phyloP scores from a whole-genome alignment of 345 rosid species.

The Lepidium didymum region DNA sequence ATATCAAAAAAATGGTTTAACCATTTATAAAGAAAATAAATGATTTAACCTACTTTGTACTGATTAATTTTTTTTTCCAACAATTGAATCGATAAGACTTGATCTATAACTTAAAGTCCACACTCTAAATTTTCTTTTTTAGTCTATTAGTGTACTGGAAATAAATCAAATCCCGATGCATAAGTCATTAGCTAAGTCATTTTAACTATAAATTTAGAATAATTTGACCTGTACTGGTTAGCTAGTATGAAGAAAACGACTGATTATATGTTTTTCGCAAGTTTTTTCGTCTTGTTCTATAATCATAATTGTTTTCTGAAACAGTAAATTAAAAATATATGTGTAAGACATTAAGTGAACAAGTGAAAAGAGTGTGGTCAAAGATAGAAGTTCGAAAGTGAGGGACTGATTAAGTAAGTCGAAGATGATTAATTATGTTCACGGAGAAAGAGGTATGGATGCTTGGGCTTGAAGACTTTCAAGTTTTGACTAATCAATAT shows the following conservation, averaged over 20 bases:
- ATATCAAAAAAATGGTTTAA: too few relatives aligned
- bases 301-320: not conserved
- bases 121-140: too few relatives aligned
- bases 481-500: constrained; percentile 16
- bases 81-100: too few relatives aligned
- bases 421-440: constrained; percentile 15
- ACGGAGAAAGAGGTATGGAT: constrained; percentile 27
- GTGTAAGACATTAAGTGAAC: not conserved
- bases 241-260: not conserved
- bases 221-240: not conserved
- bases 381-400: constrained; percentile 4
- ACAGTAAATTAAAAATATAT: not conserved
- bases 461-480: constrained; percentile 30
- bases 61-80: too few relatives aligned
- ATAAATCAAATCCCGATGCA: too few relatives aligned
- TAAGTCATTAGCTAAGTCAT: too few relatives aligned
- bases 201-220: too few relatives aligned
- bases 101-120: too few relatives aligned
- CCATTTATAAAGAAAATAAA: too few relatives aligned
- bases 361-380: constrained; percentile 1
- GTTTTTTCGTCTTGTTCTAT: not conserved
- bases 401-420: constrained; percentile 13
- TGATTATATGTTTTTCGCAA: not conserved
- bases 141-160: too few relatives aligned
- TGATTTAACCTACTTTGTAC: not conserved